A percentile compares a stretch with the other conserved stretches of the same genome.
Conservation (phyloP, 2,329 filamentous ascomycete species). For the Macrophomina phaseolina region DNA sequence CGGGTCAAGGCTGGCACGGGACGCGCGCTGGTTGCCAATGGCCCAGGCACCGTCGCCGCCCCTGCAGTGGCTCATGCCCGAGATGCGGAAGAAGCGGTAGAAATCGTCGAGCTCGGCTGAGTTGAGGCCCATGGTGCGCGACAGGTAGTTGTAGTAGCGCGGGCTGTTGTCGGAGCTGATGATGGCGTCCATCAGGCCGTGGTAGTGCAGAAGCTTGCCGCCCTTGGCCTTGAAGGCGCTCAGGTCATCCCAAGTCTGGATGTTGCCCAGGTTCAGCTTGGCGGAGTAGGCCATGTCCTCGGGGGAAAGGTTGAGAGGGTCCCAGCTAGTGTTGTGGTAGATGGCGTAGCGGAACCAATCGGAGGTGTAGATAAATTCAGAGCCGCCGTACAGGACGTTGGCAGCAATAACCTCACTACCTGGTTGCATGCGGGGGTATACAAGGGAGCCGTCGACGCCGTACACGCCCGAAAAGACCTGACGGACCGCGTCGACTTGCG, state of each 20-base stretch:
- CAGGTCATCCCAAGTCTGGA: constrained; percentile 51
- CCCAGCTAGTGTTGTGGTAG: constrained; percentile 53
- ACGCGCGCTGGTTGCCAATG: constrained; percentile 38
- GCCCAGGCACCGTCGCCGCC: constrained; percentile 54
- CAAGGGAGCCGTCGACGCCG: constrained; percentile 50
- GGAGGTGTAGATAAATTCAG: constrained; percentile 49
- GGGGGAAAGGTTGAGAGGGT: constrained; percentile 45
- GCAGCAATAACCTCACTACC: constrained; percentile 48
- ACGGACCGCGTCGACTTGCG: constrained; percentile 52
- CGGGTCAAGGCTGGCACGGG: constrained; percentile 39
- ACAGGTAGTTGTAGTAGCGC: constrained; percentile 57
- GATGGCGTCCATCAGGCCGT: constrained; percentile 52
- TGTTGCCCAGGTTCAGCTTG: constrained; percentile 42
- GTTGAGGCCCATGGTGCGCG: constrained; percentile 48
- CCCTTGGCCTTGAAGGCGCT: constrained; percentile 45
- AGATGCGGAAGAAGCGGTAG: constrained; percentile 59
- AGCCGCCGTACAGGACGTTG: constrained; percentile 39
- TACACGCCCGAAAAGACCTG: constrained; percentile 51
- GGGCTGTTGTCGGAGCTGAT: constrained; percentile 54
- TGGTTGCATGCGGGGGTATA: constrained; percentile 59
- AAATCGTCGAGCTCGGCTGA: constrained; percentile 48
- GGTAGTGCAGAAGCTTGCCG: constrained; percentile 55
- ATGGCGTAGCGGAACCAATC: constrained; percentile 59
- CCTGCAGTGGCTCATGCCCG: constrained; percentile 59
- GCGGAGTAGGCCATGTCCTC: constrained; percentile 52